Conservation (phyloP, 768 basidiomycete genomes). For the Cantharellus anzutake region DNA sequence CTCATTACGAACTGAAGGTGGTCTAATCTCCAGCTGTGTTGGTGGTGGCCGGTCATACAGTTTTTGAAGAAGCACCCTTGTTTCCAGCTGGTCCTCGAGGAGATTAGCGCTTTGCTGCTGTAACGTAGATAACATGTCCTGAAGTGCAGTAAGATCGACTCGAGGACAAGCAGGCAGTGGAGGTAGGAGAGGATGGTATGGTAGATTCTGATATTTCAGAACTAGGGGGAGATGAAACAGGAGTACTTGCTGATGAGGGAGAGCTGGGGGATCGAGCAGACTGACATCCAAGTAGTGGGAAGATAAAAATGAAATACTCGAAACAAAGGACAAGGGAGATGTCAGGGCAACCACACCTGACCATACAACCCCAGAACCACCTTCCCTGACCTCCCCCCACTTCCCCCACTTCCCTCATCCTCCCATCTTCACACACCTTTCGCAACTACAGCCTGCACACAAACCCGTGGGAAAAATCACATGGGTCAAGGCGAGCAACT, state of each 20-base stretch:
- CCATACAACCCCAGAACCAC: too few relatives aligned
- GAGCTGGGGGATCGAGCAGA: conserved; percentile 13
- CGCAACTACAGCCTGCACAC: too few relatives aligned
- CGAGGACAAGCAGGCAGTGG: conserved; percentile 21
- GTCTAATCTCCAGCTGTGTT: conserved; percentile 6
- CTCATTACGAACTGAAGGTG: neutral
- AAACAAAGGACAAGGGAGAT: conserved; percentile 22
- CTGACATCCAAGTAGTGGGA: conserved; percentile 62
- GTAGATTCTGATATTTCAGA: conserved; percentile 14
- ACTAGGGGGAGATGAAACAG: conserved; percentile 15
- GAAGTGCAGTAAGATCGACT: conserved; percentile 21
- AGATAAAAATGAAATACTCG: conserved; percentile 26
- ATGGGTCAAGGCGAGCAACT: too few relatives aligned
- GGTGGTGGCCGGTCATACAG: conserved; percentile 30
- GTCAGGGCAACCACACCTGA: too few relatives aligned
- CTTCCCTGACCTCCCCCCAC: too few relatives aligned
- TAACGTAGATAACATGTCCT: conserved; percentile 36
- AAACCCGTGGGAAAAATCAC: too few relatives aligned
- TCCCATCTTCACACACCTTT: too few relatives aligned
- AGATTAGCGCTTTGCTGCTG: conserved; percentile 40
- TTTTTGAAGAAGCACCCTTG: conserved; percentile 43
- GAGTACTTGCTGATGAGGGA: conserved; percentile 13
- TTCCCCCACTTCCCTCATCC: too few relatives aligned
- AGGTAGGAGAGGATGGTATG: conserved; percentile 16
- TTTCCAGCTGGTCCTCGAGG: conserved; percentile 39